These are phyloP conservation scores for Medicago lupulina DNA, from an alignment of 306 rosid species.

Conservation along the genomic window DNA sequence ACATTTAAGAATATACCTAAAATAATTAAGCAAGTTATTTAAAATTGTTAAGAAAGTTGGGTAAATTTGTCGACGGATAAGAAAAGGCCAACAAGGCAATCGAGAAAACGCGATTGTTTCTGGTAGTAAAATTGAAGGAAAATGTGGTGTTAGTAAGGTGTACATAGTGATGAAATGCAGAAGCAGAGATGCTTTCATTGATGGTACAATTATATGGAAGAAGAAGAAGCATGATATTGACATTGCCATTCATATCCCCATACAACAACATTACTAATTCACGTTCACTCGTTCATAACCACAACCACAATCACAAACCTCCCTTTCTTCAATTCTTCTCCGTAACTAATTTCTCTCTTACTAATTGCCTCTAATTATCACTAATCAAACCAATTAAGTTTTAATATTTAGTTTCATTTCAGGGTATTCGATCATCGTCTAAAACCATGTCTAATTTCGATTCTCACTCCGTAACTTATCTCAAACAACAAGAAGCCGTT, in stretches of 20 bases:
- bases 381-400: background rate
- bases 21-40: too few species aligned
- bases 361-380: background rate
- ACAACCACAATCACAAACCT: background rate
- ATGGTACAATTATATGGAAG: too few species aligned
- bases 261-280: background rate
- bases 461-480: conserved; percentile 60
- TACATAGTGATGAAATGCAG: too few species aligned
- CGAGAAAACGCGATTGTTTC: too few species aligned
- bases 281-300: background rate
- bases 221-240: background rate
- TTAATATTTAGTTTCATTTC: conserved; percentile 13
- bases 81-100: background rate
- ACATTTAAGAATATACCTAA: too few species aligned
- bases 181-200: too few species aligned
- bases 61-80: background rate
- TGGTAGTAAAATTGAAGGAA: too few species aligned
- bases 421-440: conserved; percentile 58
- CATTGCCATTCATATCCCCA: background rate
- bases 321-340: conserved; percentile 51
- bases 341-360: conserved; percentile 38
- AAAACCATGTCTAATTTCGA: conserved; percentile 55
- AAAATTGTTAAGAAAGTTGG: too few species aligned
- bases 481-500: conserved; percentile 83
- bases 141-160: too few species aligned